A percentile compares a stretch with the other conserved stretches of the same genome.
Conservation (phyloP, 345 rosid genomes). For the Syzygium jambos region DNA sequence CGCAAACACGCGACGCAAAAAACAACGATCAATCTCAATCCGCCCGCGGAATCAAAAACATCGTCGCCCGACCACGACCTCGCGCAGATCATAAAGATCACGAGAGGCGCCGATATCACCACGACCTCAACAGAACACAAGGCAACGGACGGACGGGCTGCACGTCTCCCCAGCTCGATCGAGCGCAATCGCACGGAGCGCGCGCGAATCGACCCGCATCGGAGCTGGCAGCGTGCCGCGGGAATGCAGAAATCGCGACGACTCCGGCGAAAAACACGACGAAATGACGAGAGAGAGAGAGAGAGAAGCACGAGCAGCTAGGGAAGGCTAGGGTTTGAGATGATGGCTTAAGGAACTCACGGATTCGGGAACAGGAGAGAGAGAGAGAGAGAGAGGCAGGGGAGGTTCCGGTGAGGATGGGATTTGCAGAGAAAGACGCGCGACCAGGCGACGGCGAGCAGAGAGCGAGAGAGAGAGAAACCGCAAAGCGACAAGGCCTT, state of each 20-base stretch:
- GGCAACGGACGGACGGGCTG: not conserved
- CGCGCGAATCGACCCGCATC: not conserved
- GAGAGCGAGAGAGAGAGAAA: not conserved
- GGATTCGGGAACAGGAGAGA: slow-evolving; percentile 9
- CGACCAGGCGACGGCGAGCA: not conserved
- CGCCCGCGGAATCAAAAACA: not conserved
- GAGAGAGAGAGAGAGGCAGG: not conserved
- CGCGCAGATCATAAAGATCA: not conserved
- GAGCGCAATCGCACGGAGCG: not conserved
- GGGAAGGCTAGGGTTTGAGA: slow-evolving; percentile 13
- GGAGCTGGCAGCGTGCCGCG: not conserved
- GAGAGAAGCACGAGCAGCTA: not conserved
- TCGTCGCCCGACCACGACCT: not conserved
- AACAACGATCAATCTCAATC: not conserved
- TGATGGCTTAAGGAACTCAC: not conserved
- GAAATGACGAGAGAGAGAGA: not conserved
- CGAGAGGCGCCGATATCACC: not conserved
- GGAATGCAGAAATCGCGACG: not conserved
- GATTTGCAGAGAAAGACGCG: slow-evolving; percentile 15
- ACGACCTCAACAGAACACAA: not conserved
- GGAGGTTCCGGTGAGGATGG: slow-evolving; percentile 16
- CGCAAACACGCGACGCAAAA: not conserved
- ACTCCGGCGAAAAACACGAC: not conserved
- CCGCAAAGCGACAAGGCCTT: not conserved
- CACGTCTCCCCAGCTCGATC: not conserved